Evolutionary conservation across 345 rosid genomes (phyloP).

Genomic region (Noccaea bulbosa): DNA sequence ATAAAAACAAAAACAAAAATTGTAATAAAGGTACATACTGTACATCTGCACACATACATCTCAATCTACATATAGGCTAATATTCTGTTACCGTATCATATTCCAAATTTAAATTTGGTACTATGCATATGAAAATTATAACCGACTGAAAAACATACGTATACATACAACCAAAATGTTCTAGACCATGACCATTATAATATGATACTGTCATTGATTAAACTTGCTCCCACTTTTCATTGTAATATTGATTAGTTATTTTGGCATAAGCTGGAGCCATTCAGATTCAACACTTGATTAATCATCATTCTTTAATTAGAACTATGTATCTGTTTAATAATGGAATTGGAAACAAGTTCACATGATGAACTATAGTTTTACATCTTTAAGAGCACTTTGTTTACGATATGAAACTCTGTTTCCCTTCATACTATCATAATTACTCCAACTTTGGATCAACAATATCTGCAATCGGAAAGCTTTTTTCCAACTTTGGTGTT

Average conservation of each 20-base stretch:
- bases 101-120: not conserved
- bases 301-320: not conserved
- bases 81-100: not conserved
- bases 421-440: too few relatives aligned
- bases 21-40: not conserved
- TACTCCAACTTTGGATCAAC: too few relatives aligned
- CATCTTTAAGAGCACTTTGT: too few relatives aligned
- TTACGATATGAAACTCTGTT: too few relatives aligned
- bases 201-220: not conserved
- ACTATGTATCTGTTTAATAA: not conserved
- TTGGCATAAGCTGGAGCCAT: constrained; percentile 16
- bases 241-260: not conserved
- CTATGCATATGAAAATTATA: not conserved
- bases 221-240: constrained; percentile 3
- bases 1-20: not conserved
- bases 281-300: not conserved
- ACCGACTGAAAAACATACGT: not conserved
- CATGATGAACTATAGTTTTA: constrained; percentile 16
- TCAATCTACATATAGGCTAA: not conserved
- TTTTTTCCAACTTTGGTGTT: not conserved
- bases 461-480: not conserved
- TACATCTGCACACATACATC: not conserved
- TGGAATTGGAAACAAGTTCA: constrained; percentile 21
- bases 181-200: not conserved
- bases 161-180: not conserved